Conservation (phyloP, 2,329 filamentous ascomycete species). For the Colletotrichum graminicola region DNA sequence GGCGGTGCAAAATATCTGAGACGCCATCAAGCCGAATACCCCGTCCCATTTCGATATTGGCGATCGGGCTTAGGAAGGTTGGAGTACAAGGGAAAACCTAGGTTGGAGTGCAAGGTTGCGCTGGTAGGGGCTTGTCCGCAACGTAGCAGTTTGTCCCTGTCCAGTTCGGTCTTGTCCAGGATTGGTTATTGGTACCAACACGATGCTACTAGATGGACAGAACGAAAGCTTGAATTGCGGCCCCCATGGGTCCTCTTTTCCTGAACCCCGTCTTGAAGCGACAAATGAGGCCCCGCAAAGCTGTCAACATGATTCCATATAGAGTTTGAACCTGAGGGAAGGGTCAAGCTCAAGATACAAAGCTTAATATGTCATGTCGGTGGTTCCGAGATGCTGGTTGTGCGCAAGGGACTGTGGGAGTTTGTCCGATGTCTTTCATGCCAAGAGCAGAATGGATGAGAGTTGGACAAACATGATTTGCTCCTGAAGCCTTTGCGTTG, state of each 20-base stretch:
- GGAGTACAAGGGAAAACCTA: not conserved
- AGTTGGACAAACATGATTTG: not conserved
- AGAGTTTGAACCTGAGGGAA: slow-evolving; percentile 31
- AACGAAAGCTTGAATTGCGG: not conserved
- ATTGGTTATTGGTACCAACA: not conserved
- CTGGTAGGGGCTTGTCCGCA: too few relatives aligned
- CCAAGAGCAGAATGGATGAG: not conserved
- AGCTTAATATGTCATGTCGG: slow-evolving; percentile 8
- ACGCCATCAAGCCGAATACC: slow-evolving; percentile 18
- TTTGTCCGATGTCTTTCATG: not conserved
- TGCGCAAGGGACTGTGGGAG: slow-evolving; percentile 5
- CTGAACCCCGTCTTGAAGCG: not conserved
- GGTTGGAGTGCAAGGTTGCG: too few relatives aligned
- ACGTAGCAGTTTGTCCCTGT: not conserved
- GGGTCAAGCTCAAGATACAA: slow-evolving; percentile 22
- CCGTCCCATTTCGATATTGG: slow-evolving; percentile 24
- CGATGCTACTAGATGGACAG: not conserved
- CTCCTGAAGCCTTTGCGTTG: slow-evolving; percentile 10
- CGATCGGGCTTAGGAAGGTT: slow-evolving; percentile 8
- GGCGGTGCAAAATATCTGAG: slow-evolving; percentile 30
- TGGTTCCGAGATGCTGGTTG: not conserved
- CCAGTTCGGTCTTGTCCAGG: not conserved
- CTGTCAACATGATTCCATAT: slow-evolving; percentile 7
- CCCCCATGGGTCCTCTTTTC: not conserved
- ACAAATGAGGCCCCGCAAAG: not conserved